phyloP scores from a whole-genome alignment of 2,329 filamentous ascomycete genomes.

The Penicillium sp. region DNA sequence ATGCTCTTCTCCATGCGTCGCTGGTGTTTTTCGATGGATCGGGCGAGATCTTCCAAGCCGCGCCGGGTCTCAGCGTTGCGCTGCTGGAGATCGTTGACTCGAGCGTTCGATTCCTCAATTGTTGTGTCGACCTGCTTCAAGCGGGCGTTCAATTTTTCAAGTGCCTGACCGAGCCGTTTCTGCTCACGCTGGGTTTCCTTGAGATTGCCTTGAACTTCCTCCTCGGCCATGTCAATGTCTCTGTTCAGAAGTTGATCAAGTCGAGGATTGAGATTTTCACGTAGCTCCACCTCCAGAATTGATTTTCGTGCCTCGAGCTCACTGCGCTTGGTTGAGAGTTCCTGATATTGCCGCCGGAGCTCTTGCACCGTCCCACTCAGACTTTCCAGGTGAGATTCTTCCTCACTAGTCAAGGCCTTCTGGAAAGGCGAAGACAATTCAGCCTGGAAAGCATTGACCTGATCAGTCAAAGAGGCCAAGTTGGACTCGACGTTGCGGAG shows the following conservation, averaged over 20 bases:
- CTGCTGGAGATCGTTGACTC: slow-evolving; percentile 56
- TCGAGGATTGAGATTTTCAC: slow-evolving; percentile 80
- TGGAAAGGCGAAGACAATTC: slow-evolving; percentile 86
- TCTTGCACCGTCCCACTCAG: slow-evolving; percentile 65
- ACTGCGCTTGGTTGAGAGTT: slow-evolving; percentile 65
- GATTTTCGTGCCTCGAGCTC: slow-evolving; percentile 76
- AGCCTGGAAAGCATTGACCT: slow-evolving; percentile 67
- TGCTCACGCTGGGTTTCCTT: slow-evolving; percentile 76
- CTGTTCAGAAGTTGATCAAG: slow-evolving; percentile 78
- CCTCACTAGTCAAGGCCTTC: slow-evolving; percentile 74
- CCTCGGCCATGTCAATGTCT: slow-evolving; percentile 61
- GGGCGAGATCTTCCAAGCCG: slow-evolving; percentile 67
- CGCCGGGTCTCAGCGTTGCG: slow-evolving; percentile 59
- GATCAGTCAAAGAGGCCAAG: slow-evolving; percentile 69
- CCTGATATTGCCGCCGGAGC: slow-evolving; percentile 69
- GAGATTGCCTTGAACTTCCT: slow-evolving; percentile 56
- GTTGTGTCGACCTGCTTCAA: slow-evolving; percentile 68
- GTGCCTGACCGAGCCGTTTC: slow-evolving; percentile 64
- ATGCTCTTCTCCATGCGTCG: slow-evolving; percentile 88
- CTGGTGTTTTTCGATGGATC: slow-evolving; percentile 75
- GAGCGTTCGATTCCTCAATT: slow-evolving; percentile 55
- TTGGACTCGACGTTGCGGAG: slow-evolving; percentile 65
- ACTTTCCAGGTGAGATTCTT: slow-evolving; percentile 72
- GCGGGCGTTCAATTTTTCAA: slow-evolving; percentile 61
- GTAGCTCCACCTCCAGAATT: slow-evolving; percentile 76